These are phyloP conservation scores for Pelargonium citronellum DNA, from an alignment of 441 rosid species.

Conservation along the genomic window DNA sequence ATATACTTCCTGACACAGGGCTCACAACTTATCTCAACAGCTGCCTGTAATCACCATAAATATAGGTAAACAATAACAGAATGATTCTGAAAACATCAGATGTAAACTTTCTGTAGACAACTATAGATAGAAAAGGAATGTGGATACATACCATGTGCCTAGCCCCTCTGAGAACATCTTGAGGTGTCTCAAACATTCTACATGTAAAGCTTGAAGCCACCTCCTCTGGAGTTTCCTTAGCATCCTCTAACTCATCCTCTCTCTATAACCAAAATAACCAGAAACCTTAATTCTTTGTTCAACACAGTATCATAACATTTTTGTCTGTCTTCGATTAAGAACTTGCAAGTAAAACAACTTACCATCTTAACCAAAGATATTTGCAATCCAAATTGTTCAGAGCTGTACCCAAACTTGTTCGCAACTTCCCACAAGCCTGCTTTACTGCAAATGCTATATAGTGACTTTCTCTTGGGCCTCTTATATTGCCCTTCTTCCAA, in stretches of 20 bases:
- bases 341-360: constrained; percentile 25
- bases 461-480: constrained; percentile 89
- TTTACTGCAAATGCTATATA: constrained; percentile 69
- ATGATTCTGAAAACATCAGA: constrained; percentile 13
- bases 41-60: constrained; percentile 50
- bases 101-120: constrained; percentile 4
- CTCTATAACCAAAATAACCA: constrained; percentile 39
- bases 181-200: constrained; percentile 83
- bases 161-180: constrained; percentile 88
- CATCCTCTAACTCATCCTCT: constrained; percentile 58
- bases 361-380: constrained; percentile 59
- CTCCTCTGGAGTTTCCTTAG: constrained; percentile 95
- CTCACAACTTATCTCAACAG: constrained; percentile 94
- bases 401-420: constrained; percentile 84
- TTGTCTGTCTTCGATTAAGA: background rate
- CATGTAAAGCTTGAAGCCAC: constrained; percentile 83
- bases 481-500: constrained; percentile 80
- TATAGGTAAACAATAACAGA: constrained; percentile 11
- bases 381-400: constrained; percentile 74
- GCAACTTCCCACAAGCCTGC: constrained; percentile 94
- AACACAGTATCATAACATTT: background rate
- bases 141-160: constrained; percentile 77
- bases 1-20: constrained; percentile 77
- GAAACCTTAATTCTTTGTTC: constrained; percentile 15
- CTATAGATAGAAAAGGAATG: background rate